Conservation (phyloP, 2,329 filamentous ascomycete genomes). For the Fusarium sublunatum region DNA sequence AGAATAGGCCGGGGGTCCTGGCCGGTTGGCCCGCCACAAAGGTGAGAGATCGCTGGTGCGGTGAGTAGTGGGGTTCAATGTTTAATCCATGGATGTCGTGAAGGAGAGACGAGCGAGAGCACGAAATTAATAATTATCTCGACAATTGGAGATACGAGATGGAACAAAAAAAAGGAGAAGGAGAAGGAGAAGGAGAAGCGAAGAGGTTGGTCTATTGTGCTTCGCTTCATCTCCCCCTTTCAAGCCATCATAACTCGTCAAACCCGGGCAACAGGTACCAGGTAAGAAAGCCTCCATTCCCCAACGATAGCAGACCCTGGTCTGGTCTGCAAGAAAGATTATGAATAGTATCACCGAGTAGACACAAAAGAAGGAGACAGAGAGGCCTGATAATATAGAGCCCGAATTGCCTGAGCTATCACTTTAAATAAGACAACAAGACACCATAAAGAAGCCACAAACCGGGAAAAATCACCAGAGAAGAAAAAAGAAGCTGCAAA, state of each 20-base stretch:
- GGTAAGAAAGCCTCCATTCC: constrained; percentile 35
- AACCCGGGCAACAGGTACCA: constrained; percentile 1
- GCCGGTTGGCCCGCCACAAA: constrained; percentile 43
- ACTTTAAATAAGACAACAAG: neutral
- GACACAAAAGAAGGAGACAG: neutral
- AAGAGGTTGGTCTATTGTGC: neutral
- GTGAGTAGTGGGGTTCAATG: constrained; percentile 42
- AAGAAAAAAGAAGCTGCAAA: neutral
- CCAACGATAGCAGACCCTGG: constrained; percentile 9
- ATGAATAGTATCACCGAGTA: neutral
- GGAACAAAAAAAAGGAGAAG: constrained; percentile 29
- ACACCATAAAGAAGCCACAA: constrained; percentile 14
- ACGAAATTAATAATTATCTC: constrained; percentile 45
- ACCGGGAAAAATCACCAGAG: constrained; percentile 2
- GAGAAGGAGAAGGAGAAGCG: constrained; percentile 9
- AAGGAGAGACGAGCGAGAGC: constrained; percentile 1
- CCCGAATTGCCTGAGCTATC: neutral
- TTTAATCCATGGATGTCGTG: constrained; percentile 33
- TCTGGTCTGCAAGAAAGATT: constrained; percentile 13
- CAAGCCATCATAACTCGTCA: constrained; percentile 13
- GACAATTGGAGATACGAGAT: constrained; percentile 32
- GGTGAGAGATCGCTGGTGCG: constrained; percentile 36
- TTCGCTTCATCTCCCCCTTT: constrained; percentile 22
- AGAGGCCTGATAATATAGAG: neutral
- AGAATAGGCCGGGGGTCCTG: constrained; percentile 34